Base-by-base conservation (phyloP, 2,329 filamentous ascomycete species). In the Canariomyces notabilis region DNA sequence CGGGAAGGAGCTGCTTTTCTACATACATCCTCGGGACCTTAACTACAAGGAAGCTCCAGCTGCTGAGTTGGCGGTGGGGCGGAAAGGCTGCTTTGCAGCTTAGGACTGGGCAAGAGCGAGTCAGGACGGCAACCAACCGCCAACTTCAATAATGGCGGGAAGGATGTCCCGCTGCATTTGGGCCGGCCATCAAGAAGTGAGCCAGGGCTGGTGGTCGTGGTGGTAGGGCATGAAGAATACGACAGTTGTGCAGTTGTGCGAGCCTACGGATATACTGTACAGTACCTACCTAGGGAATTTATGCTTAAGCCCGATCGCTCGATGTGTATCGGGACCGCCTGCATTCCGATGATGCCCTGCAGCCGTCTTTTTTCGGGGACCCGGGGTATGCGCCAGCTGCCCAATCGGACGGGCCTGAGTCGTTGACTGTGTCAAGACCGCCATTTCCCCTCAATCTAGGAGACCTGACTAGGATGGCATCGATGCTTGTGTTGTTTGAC, bases 1-100 rank as follows among this genome's bases (percentile, higher is more conserved):
- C 22, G 43, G 42, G 40, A 37, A 47, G 32, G 44, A 37, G 22
- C 37, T 37, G 37, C n/a, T 50, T 53, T 56, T 51, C 45, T 48
- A 47, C n/a, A n/a, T n/a, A 26, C 16, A 36, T 33, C 9, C 37
- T 37, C 32, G 42, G 47, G 22, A 38, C 26, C 37, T 32, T 42
- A 36, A 11, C 14, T 32, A 39, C 48, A 50, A 18, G 48, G 32
- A 47, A 51, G 37, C 44, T 49, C 52, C 45, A 37, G 35, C 35
- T 44, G 55, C 42, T 57, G 55, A 47, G 53, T 49, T 57, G 55
- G 53, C 55, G 55, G 55, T 57, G 55, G 55, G 50, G 51, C 48
- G 41, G 26, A 19, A 44, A n/a, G 26, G 9, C 39, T 33, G 22
- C 26, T 37, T 38, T 16, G 37, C 42, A 34, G 32, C 15, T 9